Conservation (phyloP, 805 yeast species). For the Starmerella ratchasimensis region DNA sequence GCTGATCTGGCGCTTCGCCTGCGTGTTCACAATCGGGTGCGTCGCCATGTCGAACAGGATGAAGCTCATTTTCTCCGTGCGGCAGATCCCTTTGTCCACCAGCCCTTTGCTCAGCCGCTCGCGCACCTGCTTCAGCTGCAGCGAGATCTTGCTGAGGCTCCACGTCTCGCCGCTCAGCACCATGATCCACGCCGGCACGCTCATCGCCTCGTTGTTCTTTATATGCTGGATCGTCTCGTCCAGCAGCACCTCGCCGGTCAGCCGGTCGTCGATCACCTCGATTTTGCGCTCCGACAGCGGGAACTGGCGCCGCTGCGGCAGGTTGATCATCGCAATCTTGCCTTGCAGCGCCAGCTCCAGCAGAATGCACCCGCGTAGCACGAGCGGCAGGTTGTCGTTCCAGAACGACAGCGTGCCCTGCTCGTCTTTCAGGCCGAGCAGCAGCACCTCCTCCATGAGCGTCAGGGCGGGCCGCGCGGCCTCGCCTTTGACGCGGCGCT, state of each 20-base stretch:
- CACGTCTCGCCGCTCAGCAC: constrained; percentile 87
- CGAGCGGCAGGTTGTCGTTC: constrained; percentile 96
- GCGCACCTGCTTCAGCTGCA: constrained; percentile 93
- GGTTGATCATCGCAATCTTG: constrained; percentile 76
- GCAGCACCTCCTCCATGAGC: constrained; percentile 88
- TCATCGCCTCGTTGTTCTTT: constrained; percentile 58
- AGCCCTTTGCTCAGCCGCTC: constrained; percentile 92
- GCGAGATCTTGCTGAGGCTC: constrained; percentile 87
- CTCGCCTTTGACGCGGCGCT: constrained; percentile 29
- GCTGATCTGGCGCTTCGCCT: constrained; percentile 69
- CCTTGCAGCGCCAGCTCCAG: constrained; percentile 87
- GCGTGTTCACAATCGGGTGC: constrained; percentile 82
- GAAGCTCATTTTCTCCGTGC: constrained; percentile 92
- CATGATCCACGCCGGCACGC: constrained; percentile 87
- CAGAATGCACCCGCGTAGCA: constrained; percentile 83
- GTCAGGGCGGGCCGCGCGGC: constrained; percentile 59
- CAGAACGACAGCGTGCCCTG: constrained; percentile 95
- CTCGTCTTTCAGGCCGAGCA: constrained; percentile 85
- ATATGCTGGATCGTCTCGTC: constrained; percentile 88
- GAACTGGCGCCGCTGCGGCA: constrained; percentile 79
- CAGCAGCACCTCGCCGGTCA: constrained; percentile 88
- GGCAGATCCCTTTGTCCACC: constrained; percentile 89
- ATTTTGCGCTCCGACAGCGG: constrained; percentile 77
- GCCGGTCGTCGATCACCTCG: constrained; percentile 69
- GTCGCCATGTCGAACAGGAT: constrained; percentile 96